phyloP scores from a whole-genome alignment of 2,329 filamentous ascomycete genomes.

The Ceratocystis cubensis region DNA sequence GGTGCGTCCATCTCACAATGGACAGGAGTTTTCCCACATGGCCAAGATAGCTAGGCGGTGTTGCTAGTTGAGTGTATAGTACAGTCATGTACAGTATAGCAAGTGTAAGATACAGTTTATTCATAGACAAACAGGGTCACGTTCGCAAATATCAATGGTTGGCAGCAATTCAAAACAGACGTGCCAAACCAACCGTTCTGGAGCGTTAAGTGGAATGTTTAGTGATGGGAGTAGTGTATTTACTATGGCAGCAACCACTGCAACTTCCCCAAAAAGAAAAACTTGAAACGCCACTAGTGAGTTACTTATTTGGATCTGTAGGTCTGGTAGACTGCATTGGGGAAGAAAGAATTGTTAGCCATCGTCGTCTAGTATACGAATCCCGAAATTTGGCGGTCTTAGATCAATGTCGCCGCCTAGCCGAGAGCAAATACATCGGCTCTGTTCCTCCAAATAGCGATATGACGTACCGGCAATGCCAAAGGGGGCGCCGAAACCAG shows the following conservation, averaged over 20 bases:
- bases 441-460: background rate
- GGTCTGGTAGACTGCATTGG: conserved; percentile 37
- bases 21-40: conserved; percentile 7
- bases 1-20: conserved; percentile 17
- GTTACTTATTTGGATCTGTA: conserved; percentile 32
- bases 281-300: background rate
- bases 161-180: background rate
- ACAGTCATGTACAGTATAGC: conserved; percentile 9
- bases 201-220: background rate
- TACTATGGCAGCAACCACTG: conserved; percentile 11
- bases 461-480: conserved; percentile 45
- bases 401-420: background rate
- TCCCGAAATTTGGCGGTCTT: background rate
- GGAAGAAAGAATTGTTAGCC: background rate
- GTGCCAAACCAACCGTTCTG: background rate
- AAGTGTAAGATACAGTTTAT: conserved; percentile 8
- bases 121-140: background rate
- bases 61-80: background rate
- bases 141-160: background rate
- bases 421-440: background rate
- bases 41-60: background rate
- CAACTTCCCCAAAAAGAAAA: background rate
- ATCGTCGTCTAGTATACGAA: background rate
- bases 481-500: conserved; percentile 50
- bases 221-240: conserved; percentile 4